Evolutionary conservation across 306 rosid species (phyloP).

Genomic region (Trifolium pratense): DNA sequence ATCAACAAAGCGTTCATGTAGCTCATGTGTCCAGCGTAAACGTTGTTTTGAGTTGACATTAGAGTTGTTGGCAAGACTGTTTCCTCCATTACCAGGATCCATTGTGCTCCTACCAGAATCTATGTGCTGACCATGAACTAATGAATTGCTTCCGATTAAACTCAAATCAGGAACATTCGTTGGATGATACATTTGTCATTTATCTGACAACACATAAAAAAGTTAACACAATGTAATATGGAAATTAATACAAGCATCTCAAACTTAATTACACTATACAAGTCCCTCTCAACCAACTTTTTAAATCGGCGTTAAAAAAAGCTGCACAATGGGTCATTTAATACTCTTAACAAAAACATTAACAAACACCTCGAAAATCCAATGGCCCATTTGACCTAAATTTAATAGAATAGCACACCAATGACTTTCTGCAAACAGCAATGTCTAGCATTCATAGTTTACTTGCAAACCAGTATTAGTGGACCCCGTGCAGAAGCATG

Average conservation of each 20-base stretch:
- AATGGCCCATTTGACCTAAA: slow-evolving; percentile 4
- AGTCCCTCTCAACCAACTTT: neutral
- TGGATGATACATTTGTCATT: slow-evolving; percentile 76
- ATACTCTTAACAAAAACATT: neutral
- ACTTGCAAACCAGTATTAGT: neutral
- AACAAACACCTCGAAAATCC: neutral
- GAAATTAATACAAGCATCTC: slow-evolving; percentile 32
- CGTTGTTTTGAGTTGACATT: slow-evolving; percentile 85
- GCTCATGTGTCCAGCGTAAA: slow-evolving; percentile 94
- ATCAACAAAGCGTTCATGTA: slow-evolving; percentile 94
- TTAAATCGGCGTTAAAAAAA: neutral
- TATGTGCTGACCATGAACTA: slow-evolving; percentile 61
- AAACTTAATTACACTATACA: slow-evolving; percentile 13
- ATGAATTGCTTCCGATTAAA: slow-evolving; percentile 56
- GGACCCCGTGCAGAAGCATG: neutral
- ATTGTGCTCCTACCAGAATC: slow-evolving; percentile 62
- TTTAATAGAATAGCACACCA: slow-evolving; percentile 12
- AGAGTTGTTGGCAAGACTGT: slow-evolving; percentile 58
- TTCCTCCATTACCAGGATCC: slow-evolving; percentile 78
- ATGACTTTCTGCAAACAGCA: slow-evolving; percentile 3
- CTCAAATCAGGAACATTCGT: slow-evolving; percentile 59
- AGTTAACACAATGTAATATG: slow-evolving; percentile 36
- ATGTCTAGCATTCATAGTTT: neutral
- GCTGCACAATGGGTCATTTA: neutral
- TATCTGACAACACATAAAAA: slow-evolving; percentile 49